Base-by-base conservation (phyloP, 2,329 filamentous ascomycete genomes). In the Lecanicillium sp. region DNA sequence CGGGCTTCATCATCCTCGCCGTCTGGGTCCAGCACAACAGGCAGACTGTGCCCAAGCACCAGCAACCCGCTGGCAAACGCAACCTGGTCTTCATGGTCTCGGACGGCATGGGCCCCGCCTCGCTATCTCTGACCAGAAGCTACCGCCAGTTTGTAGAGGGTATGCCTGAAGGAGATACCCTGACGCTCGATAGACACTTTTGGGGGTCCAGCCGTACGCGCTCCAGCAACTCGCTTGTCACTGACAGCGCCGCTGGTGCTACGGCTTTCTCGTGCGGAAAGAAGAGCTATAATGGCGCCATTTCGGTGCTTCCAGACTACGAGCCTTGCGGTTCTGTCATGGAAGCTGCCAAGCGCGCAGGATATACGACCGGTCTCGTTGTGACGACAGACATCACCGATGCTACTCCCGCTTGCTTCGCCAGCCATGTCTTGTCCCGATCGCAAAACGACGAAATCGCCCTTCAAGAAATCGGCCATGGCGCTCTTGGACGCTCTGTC, bases 31-130 rank as follows among this genome's bases (percentile, higher is more conserved):
- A 86, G 54, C 86, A 95, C 59, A 73, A 78, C 51, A 70, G 78
- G 45, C 65, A 72, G 40, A 71, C 68, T 9, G 55, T 35, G 41
- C 54, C 45, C 36, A 53, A 48, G 41, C 57, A 51, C 18, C 32
- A 48, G 47, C 34, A 50, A 67, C 70, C 40, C 62, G 52, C 53
- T 19, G 77, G 79, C 37, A 98, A 96, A 70, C 77, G 86, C 39
- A 98, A 96, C 62, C 71, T 98, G 38, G 83, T 98, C 51, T 96
- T 98, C 69, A 98, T 98, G 92, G 90, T 98, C 28, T 95, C 87
- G 1, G 92, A 98, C 59, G 92, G 92, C 54, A 98, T 98, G 92
- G 92, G 92, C 0, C 92, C 92, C 7, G 86, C 92, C 8, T 90
- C 86, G 51, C 71, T 98, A 38, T 84, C 83, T 18, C 63, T 98